A percentile compares a stretch with the other conserved stretches of the same genome.
These are phyloP conservation scores for Aspergillus luchuensis DNA, from an alignment of 2,329 filamentous ascomycete species.

Conservation along the genomic window DNA sequence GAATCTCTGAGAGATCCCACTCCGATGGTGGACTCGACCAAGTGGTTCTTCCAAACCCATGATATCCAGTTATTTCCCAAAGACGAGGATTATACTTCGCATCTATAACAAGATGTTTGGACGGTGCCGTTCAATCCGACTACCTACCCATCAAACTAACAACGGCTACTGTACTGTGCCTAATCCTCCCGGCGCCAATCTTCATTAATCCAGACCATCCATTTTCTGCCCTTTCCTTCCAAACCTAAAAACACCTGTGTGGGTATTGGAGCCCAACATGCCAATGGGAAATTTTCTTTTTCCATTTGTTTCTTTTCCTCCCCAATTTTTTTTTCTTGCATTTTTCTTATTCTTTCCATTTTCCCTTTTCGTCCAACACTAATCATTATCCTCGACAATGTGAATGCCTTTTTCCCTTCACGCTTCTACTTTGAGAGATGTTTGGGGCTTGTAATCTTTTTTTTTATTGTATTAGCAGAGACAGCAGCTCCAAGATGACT, in stretches of 20 bases:
- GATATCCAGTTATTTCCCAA: background rate
- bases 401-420: background rate
- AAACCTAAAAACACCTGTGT: slow-evolving; percentile 19
- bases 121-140: background rate
- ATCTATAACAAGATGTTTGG: background rate
- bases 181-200: slow-evolving; percentile 26
- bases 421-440: background rate
- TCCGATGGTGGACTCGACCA: slow-evolving; percentile 12
- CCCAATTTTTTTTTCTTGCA: background rate
- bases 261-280: slow-evolving; percentile 12
- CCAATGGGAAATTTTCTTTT: slow-evolving; percentile 13
- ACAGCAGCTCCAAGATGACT: background rate
- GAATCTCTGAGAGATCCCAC: slow-evolving; percentile 18
- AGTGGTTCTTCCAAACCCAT: background rate
- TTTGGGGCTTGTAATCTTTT: background rate
- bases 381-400: background rate
- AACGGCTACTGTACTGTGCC: slow-evolving; percentile 19
- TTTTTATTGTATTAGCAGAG: background rate
- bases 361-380: background rate
- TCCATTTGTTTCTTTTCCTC: background rate
- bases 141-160: slow-evolving; percentile 3
- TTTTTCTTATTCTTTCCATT: background rate
- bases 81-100: background rate
- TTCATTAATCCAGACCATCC: slow-evolving; percentile 26
- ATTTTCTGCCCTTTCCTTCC: slow-evolving; percentile 9